Conservation (phyloP, 768 basidiomycete species). For the Melanogaster broomeanus region DNA sequence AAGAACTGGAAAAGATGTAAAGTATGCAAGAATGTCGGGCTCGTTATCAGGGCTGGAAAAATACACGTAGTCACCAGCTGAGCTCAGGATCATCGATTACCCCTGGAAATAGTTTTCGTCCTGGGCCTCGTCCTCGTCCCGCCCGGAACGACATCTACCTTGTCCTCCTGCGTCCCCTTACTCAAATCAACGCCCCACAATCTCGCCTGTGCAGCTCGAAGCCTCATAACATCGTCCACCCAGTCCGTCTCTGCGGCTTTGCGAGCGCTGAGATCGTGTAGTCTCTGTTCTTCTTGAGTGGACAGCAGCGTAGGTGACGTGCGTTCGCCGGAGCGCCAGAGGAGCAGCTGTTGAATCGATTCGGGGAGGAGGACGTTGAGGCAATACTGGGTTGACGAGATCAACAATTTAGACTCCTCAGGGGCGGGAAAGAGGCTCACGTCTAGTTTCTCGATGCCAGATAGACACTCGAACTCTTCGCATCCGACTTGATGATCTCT, state of each 20-base stretch:
- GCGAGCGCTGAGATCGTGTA: conserved; percentile 51
- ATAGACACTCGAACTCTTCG: conserved; percentile 45
- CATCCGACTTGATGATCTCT: conserved; percentile 34
- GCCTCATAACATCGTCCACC: conserved; percentile 60
- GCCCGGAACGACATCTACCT: conserved; percentile 14
- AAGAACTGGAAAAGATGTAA: too few species aligned
- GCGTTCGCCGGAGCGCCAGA: conserved; percentile 70
- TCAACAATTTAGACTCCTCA: not conserved
- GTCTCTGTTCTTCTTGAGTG: conserved; percentile 51
- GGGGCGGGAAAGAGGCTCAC: conserved; percentile 32
- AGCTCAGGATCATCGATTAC: too few species aligned
- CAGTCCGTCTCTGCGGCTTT: conserved; percentile 61
- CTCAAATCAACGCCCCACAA: conserved; percentile 35
- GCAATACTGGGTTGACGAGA: conserved; percentile 55
- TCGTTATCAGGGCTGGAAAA: too few species aligned
- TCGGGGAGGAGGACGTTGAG: conserved; percentile 72
- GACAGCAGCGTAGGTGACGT: conserved; percentile 49
- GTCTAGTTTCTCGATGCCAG: conserved; percentile 51
- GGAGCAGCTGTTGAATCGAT: conserved; percentile 67
- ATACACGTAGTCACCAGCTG: too few species aligned
- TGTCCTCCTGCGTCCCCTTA: conserved; percentile 26
- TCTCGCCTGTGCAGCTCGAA: conserved; percentile 40
- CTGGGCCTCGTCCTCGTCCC: conserved; percentile 34
- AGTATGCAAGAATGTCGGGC: too few species aligned
- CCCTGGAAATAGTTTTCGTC: conserved; percentile 18